Conservation (phyloP, 73 alveolate species). For the Paramecium caudatum region DNA sequence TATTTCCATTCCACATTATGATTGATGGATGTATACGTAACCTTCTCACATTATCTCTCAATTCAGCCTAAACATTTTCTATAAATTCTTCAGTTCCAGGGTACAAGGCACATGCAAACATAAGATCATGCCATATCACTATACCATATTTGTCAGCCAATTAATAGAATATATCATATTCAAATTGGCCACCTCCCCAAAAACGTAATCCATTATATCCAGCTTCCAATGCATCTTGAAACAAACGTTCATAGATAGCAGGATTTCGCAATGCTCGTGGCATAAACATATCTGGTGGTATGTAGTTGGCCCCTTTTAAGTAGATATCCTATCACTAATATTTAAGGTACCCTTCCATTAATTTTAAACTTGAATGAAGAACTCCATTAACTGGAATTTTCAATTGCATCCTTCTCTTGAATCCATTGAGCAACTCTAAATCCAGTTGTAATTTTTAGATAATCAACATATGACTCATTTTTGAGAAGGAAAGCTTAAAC, state of each 20-base stretch:
- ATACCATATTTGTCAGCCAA: conserved; percentile 91
- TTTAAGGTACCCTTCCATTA: conserved; percentile 76
- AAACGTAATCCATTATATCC: conserved; percentile 88
- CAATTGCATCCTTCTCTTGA: conserved; percentile 78
- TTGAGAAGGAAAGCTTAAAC: neutral
- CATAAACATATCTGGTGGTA: conserved; percentile 93
- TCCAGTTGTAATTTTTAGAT: conserved; percentile 66
- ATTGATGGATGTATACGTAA: conserved; percentile 86
- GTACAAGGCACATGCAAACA: conserved; percentile 94
- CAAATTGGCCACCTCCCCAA: conserved; percentile 97
- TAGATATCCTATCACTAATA: conserved; percentile 75
- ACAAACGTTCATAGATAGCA: conserved; percentile 83
- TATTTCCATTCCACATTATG: conserved; percentile 82
- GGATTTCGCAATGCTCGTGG: conserved; percentile 87
- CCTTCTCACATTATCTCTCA: conserved; percentile 88
- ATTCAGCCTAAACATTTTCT: conserved; percentile 85
- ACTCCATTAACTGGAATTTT: too few relatives aligned
- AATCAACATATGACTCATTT: conserved; percentile 60
- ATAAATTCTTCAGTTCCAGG: conserved; percentile 88
- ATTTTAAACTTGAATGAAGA: conserved; percentile 81
- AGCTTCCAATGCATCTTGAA: conserved; percentile 87
- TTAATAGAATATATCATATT: conserved; percentile 92
- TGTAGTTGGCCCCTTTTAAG: conserved; percentile 92
- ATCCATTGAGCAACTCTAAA: conserved; percentile 76
- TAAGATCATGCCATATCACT: conserved; percentile 91